A percentile compares a stretch with the other conserved stretches of the same genome.
phyloP scores from a whole-genome alignment of 2,329 filamentous ascomycete genomes.

The Alternaria atra region DNA sequence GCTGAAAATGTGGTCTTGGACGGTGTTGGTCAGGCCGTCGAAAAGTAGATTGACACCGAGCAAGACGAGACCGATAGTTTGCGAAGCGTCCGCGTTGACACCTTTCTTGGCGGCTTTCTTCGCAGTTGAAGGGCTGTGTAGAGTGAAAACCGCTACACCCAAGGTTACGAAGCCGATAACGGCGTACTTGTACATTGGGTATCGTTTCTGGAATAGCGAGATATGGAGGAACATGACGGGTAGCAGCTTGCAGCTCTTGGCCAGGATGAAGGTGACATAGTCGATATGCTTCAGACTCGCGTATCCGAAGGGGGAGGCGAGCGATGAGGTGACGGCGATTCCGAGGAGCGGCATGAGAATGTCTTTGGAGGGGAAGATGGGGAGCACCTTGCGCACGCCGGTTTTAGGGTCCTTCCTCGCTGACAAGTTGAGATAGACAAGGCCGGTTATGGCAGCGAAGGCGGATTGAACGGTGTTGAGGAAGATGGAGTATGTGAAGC shows the following conservation, averaged over 20 bases:
- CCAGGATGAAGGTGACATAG: constrained; percentile 97
- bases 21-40: constrained; percentile 94
- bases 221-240: constrained; percentile 98
- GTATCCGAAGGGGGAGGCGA: constrained; percentile 96
- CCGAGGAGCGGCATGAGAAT: constrained; percentile 83
- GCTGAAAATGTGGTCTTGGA: constrained; percentile 92
- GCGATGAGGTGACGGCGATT: constrained; percentile 85
- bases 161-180: constrained; percentile 91
- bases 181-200: constrained; percentile 95
- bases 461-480: constrained; percentile 95
- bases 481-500: constrained; percentile 93
- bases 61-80: constrained; percentile 81
- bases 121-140: constrained; percentile 70
- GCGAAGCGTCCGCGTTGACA: constrained; percentile 70
- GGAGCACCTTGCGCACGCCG: constrained; percentile 45
- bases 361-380: constrained; percentile 78
- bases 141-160: constrained; percentile 93
- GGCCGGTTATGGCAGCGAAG: constrained; percentile 84
- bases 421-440: constrained; percentile 75
- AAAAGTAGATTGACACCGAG: constrained; percentile 91
- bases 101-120: constrained; percentile 51
- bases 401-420: constrained; percentile 62
- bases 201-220: constrained; percentile 85
- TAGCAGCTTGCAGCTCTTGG: constrained; percentile 98
- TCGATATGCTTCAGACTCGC: constrained; percentile 92